Evolutionary conservation across 805 yeast species (phyloP).

Genomic region (Wickerhamiella allomyrinae): DNA sequence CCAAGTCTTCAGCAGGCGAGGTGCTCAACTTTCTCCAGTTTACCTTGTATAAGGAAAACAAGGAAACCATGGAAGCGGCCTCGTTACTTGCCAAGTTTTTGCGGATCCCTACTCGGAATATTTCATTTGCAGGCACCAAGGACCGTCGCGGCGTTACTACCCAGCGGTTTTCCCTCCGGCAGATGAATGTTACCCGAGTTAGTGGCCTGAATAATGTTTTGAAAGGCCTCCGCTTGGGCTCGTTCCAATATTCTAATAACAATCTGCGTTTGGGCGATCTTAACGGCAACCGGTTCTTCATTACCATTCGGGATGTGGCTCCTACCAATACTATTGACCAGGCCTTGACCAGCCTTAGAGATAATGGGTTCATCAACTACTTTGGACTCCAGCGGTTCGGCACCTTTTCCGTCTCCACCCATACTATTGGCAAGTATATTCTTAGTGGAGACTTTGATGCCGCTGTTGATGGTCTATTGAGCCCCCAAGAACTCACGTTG

Average conservation of each 20-base stretch:
- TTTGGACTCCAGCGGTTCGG: slow-evolving; percentile 99
- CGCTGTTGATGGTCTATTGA: slow-evolving; percentile 63
- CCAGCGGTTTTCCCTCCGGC: slow-evolving; percentile 58
- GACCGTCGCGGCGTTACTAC: slow-evolving; percentile 94
- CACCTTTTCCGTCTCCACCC: slow-evolving; percentile 86
- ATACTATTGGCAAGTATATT: slow-evolving; percentile 61
- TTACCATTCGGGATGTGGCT: slow-evolving; percentile 64
- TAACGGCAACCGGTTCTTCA: slow-evolving; percentile 75
- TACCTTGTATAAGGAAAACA: slow-evolving; percentile 80
- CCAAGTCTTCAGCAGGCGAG: slow-evolving; percentile 39
- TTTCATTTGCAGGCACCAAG: slow-evolving; percentile 88
- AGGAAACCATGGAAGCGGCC: slow-evolving; percentile 95
- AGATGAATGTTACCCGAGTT: slow-evolving; percentile 48
- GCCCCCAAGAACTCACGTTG: slow-evolving; percentile 72
- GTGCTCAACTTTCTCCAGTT: slow-evolving; percentile 57
- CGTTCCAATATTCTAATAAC: slow-evolving; percentile 50
- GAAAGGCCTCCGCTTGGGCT: slow-evolving; percentile 61
- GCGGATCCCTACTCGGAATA: slow-evolving; percentile 52
- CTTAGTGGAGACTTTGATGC: slow-evolving; percentile 62
- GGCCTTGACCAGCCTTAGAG: slow-evolving; percentile 38
- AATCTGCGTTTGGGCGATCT: slow-evolving; percentile 69
- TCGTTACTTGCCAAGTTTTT: slow-evolving; percentile 56
- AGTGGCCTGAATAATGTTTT: slow-evolving; percentile 61
- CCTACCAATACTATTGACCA: slow-evolving; percentile 30
- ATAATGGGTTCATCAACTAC: slow-evolving; percentile 78